A percentile compares a stretch with the other conserved stretches of the same genome.
Conservation (phyloP, 2,329 filamentous ascomycete genomes). For the Tricladium varicosporioides region DNA sequence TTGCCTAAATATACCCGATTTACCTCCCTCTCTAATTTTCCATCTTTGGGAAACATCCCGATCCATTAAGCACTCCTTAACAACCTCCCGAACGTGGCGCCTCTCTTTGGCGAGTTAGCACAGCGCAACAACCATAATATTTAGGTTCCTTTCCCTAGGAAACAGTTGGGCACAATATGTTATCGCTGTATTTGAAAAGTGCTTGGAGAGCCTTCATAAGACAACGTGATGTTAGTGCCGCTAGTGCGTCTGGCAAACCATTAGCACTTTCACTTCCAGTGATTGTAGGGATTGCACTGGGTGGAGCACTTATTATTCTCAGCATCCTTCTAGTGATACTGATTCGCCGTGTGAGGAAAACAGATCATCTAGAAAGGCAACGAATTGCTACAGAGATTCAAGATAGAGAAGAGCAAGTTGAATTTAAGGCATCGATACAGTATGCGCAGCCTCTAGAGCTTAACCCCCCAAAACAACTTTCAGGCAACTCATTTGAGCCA, state of each 20-base stretch:
- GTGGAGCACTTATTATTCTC: slow-evolving; percentile 15
- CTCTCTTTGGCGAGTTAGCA: too few species aligned
- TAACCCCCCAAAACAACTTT: slow-evolving; percentile 4
- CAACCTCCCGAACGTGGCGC: too few species aligned
- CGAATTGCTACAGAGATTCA: slow-evolving; percentile 5
- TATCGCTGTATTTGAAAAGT: too few species aligned
- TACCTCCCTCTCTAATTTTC: too few species aligned
- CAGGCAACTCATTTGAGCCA: slow-evolving; percentile 11
- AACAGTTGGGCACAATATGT: too few species aligned
- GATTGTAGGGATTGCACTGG: slow-evolving; percentile 23
- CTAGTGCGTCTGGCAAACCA: not conserved
- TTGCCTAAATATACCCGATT: too few species aligned
- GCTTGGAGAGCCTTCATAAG: too few species aligned
- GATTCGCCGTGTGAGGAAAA: slow-evolving; percentile 15
- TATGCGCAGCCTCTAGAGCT: slow-evolving; percentile 13
- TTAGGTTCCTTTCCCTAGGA: too few species aligned
- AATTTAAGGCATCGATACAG: slow-evolving; percentile 15
- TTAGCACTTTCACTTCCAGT: slow-evolving; percentile 8
- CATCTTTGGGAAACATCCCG: too few species aligned
- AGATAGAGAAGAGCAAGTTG: slow-evolving; percentile 23
- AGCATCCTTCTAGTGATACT: slow-evolving; percentile 2
- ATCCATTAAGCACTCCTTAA: too few species aligned
- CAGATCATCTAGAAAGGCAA: slow-evolving; percentile 11
- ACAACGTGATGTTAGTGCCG: too few species aligned
- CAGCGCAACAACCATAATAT: too few species aligned